Base-by-base conservation (phyloP, 116 monocot genomes). In the Papilionanthe hybrid region DNA sequence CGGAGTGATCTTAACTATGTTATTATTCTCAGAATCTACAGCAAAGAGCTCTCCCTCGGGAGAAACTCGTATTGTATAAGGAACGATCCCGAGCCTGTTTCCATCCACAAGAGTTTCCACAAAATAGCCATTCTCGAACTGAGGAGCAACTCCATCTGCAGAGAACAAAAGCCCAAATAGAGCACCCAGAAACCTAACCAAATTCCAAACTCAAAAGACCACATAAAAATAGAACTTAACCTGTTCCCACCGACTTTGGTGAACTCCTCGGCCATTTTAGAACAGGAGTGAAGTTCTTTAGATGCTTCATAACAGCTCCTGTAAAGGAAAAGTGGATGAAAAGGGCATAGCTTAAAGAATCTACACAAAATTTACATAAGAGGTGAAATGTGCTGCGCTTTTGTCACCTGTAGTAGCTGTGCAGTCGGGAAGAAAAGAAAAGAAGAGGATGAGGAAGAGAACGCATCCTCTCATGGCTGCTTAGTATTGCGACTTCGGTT, bases 41-140 rank as follows among this genome's bases (percentile, higher is more conserved):
- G 92, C 87, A 65, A 99, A 87, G 49, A 99, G 88, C 78, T 99
- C 95, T n/a, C 99, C 99, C 32, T 95, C 95, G 0, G 88, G 89
- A 1, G 99, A 95, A 22, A 99, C 91, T 57, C 91, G 80, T 42
- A 96, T 88, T 27, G 90, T 84, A 80, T 96, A 82, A 1, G 96
- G 96, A 63, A 85, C 86, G 67, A 95, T 76, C 28, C 99, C 99
- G 20, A 99, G 91, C 87, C 91, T 93, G 85, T 90, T 90, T 56
- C 99, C 95, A 74, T 99, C 95, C 58, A 94, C 89, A 28, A 99
- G 79, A 7, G 99, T 99, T 86, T 99, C 99, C 81, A 99, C 99
- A 80, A 73, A 73, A 73, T 73, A 73, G 10, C 73, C 73, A 75
- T 29, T 49, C 73, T 73, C 73, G 37, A 94, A 99, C 75, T 91